Base-by-base conservation (phyloP, 139 green algal species). In the Chlorella sorokiniana region DNA sequence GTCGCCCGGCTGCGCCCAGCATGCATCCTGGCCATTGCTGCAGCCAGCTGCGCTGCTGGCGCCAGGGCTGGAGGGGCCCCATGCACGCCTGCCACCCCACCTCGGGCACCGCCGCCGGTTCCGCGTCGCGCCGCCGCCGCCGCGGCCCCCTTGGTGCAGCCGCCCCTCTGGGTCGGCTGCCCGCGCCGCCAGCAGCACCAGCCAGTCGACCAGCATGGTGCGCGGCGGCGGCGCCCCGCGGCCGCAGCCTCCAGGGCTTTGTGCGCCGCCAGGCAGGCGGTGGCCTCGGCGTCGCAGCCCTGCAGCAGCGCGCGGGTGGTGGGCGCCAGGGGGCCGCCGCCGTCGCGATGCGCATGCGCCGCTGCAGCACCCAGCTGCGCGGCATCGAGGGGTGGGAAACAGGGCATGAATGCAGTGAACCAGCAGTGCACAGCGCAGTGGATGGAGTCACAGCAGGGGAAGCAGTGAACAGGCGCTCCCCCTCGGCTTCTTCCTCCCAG, bases 121-220 rank as follows among this genome's bases (percentile, higher is more conserved):
- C 18, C n/a, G 29, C 56, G 6, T 22, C 56, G 6, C 22, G 16
- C 18, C 56, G 56, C 18, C 6, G 56, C 56, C 56, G 56, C 56
- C 18, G 56, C 56, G 6, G 56, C 18, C n/a, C 18, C 18, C 22
- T 33, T n/a, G n/a, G 16, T 6, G 23, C 18, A 31, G 56, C 56
- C n/a, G n/a, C n/a, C n/a, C n/a, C 23, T 65, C 56, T 31, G 56
- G 61, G 27, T 77, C 70, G 27, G 70, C 70, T 20, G n/a, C 70
- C 16, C n/a, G 16, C 14, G 90, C 89, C 7, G 86, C 88, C 33
- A 98, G 78, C 42, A 93, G 88, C 18, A 93, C 89, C 54, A 98
- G 88, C 95, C 95, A 98, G 86, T 98, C 95, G 10, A 91, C 86
- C 69, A 98, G 86, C 81, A 98, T 89, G 68, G 2, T 91, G 87